Base-by-base conservation (phyloP, 164 flowering plant genomes). In the Magnolia kwangsiensis region DNA sequence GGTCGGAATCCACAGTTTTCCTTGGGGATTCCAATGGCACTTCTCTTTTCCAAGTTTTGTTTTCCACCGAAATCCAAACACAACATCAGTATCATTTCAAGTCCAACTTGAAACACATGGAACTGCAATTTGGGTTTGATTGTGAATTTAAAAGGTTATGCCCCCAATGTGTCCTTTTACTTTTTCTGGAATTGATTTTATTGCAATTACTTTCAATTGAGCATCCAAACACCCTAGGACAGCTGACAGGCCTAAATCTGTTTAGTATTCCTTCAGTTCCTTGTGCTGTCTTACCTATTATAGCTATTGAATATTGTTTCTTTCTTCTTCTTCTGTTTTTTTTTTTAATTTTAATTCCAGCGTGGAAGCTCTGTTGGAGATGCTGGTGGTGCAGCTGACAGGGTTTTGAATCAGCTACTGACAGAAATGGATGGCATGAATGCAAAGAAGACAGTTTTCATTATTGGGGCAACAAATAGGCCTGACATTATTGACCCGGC, bases 391-490 rank as follows among this genome's bases (percentile, higher is more conserved):
- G 92, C 92, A 37, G 91, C 89, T 0, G 91, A 90, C 74, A 82
- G 93, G 77, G 93, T 90, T 71, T 81, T 90, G 86, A 90, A 90
- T 79, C 93, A 88, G 73, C 87, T 90, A 8, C 79, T 90, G 80
- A 90, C 91, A 4, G 93, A 90, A 79, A 90, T 90, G 93, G 93
- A 90, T 83, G 91, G 91, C 2, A 88, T 90, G 91, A 81, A 81
- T 3, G 93, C 91, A 0, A 90, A 90, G 80, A 90, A 90, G 71
- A 90, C 91, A 2, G 93, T 90, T 51, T 90, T 90, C 66, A 90
- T 88, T 59, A 88, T 90, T 5, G 93, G 91, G 8, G 93, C 93
- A 66, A 90, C 90, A 31, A 90, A 90, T 81, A 85, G 93, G 80
- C 93, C 91, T 1, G 93, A 90, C 69, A 90, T 90, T 51, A 86